These are phyloP conservation scores for Chytriomyces sp. DNA, from an alignment of 192 early-diverging fungal genomes.

Conservation along the genomic window DNA sequence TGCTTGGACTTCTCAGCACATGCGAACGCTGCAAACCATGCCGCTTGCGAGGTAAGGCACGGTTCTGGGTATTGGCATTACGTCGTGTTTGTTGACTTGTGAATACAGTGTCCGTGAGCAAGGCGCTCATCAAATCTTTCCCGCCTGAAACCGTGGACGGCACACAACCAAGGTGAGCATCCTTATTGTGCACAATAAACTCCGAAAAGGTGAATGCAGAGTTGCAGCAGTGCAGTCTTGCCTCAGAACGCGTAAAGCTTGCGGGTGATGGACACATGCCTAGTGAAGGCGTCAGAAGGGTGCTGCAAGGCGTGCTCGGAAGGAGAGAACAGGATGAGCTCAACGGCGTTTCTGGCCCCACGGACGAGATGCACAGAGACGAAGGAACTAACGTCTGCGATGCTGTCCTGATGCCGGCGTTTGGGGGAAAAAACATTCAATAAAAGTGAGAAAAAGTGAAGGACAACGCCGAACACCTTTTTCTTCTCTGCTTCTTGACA, in stretches of 20 bases:
- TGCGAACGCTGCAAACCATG: too few relatives aligned
- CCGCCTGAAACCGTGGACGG: not conserved
- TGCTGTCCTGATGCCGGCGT: too few relatives aligned
- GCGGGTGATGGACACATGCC: not conserved
- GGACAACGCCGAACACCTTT: not conserved
- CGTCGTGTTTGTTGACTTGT: not conserved
- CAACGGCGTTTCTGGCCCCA: not conserved
- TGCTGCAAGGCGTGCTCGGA: not conserved
- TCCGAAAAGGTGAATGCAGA: not conserved
- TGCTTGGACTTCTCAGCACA: too few relatives aligned
- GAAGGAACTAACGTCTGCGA: not conserved
- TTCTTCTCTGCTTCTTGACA: not conserved
- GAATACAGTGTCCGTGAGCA: not conserved
- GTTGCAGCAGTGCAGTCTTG: not conserved
- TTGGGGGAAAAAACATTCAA: not conserved
- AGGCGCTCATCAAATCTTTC: not conserved
- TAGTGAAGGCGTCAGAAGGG: not conserved
- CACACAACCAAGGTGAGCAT: not conserved
- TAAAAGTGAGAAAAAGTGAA: conserved; percentile 2
- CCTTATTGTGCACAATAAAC: not conserved
- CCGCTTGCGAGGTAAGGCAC: not conserved
- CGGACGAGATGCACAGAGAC: not conserved
- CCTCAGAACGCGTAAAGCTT: not conserved
- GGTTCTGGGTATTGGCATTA: not conserved
- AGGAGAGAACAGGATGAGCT: not conserved